Percentiles rank a stretch among this genome's conserved stretches.
These are phyloP conservation scores for Flaveria bidentis DNA, from an alignment of 129 eudicot genomes.

Conservation along the genomic window DNA sequence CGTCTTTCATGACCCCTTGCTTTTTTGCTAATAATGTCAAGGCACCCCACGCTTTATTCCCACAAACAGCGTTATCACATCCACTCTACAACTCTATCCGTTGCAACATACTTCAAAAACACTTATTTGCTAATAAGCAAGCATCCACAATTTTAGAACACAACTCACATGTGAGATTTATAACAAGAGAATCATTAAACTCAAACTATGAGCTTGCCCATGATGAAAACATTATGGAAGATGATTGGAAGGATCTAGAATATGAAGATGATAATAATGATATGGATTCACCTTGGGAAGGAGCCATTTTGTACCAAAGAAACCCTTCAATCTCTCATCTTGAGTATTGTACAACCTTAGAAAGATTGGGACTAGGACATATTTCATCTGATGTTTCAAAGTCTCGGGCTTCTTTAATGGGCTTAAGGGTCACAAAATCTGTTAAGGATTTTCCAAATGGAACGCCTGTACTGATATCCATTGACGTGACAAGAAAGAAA, in stretches of 20 bases:
- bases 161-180: constrained; percentile 19
- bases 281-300: constrained; percentile 86
- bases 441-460: constrained; percentile 77
- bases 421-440: constrained; percentile 70
- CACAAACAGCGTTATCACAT: constrained; percentile 17
- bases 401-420: constrained; percentile 75
- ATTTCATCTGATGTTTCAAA: constrained; percentile 67
- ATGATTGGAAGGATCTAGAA: constrained; percentile 49
- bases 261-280: constrained; percentile 28
- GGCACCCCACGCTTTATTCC: constrained; percentile 4
- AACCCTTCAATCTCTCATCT: constrained; percentile 62
- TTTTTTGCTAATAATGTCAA: constrained; percentile 31
- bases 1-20: constrained; percentile 28
- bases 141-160: constrained; percentile 23
- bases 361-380: constrained; percentile 73
- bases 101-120: constrained; percentile 17
- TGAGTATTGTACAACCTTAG: constrained; percentile 93
- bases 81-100: constrained; percentile 8
- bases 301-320: constrained; percentile 77
- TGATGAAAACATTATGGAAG: constrained; percentile 34
- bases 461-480: constrained; percentile 83
- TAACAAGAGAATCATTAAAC: constrained; percentile 35
- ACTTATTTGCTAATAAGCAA: constrained; percentile 7
- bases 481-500: constrained; percentile 75
- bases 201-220: constrained; percentile 29